These are phyloP conservation scores for Pseudocercospora fuligena DNA, from an alignment of 2,329 filamentous ascomycete species.

Conservation along the genomic window DNA sequence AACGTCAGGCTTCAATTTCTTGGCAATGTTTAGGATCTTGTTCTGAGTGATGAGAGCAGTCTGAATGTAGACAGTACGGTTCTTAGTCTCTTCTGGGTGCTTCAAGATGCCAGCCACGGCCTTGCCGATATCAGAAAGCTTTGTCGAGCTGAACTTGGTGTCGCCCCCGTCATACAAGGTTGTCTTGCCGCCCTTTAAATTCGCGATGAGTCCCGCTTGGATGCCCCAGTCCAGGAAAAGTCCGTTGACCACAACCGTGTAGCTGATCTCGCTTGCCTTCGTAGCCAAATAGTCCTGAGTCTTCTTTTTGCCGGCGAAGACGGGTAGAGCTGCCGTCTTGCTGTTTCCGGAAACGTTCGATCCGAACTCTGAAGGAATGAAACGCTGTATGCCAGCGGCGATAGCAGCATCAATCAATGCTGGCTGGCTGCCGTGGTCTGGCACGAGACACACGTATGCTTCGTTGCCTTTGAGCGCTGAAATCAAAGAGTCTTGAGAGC, in stretches of 20 bases:
- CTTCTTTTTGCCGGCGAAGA: conserved; percentile 44
- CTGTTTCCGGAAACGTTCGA: conserved; percentile 42
- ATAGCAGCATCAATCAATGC: conserved; percentile 49
- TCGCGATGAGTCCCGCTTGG: conserved; percentile 35
- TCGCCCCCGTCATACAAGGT: conserved; percentile 45
- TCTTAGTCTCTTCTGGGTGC: conserved; percentile 42
- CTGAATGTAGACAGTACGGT: conserved; percentile 46
- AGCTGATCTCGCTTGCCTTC: conserved; percentile 39
- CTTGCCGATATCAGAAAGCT: conserved; percentile 40
- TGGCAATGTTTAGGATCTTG: conserved; percentile 42
- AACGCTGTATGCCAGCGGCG: conserved; percentile 45
- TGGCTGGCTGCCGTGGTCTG: conserved; percentile 21
- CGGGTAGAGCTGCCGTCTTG: conserved; percentile 39
- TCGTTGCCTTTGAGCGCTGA: conserved; percentile 44
- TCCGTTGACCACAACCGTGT: conserved; percentile 41
- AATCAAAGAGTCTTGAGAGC: conserved; percentile 45
- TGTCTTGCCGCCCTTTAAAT: conserved; percentile 37
- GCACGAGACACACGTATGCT: conserved; percentile 37
- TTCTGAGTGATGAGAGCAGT: conserved; percentile 44
- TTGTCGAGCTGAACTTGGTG: conserved; percentile 38
- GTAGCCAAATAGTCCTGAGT: conserved; percentile 43
- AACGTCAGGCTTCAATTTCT: conserved; percentile 40
- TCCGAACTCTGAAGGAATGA: conserved; percentile 49
- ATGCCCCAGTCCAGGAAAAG: conserved; percentile 47
- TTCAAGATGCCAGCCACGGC: conserved; percentile 42